Conservation (phyloP, 2,329 filamentous ascomycete species). For the Thermochaetoides dissita region DNA sequence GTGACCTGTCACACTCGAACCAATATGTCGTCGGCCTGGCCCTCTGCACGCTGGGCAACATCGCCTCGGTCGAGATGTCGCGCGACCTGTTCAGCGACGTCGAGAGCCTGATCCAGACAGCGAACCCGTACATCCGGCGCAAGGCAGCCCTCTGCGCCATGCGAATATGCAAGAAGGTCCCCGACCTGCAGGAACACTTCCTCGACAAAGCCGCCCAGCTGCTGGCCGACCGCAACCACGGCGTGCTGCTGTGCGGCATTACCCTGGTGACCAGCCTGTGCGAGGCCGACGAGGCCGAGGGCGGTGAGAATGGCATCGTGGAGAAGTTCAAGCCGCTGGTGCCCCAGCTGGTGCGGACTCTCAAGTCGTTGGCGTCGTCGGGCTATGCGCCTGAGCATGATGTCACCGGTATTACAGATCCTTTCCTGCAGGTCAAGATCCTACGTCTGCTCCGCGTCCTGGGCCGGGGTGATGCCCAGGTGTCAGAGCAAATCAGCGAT, state of each 20-base stretch:
- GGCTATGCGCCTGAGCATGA: conserved; percentile 97
- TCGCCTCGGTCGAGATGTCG: conserved; percentile 96
- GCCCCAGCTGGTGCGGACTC: conserved; percentile 71
- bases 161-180: conserved; percentile 96
- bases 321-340: conserved; percentile 82
- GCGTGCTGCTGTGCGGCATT: conserved; percentile 81
- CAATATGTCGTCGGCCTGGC: conserved; percentile 97
- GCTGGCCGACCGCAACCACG: conserved; percentile 86
- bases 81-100: conserved; percentile 93
- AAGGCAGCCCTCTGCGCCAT: conserved; percentile 98
- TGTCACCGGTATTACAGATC: conserved; percentile 94
- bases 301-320: conserved; percentile 75
- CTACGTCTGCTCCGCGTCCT: conserved; percentile 74
- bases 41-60: conserved; percentile 91
- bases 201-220: conserved; percentile 82
- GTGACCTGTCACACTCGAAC: conserved; percentile 91
- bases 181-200: conserved; percentile 94
- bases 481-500: conserved; percentile 96
- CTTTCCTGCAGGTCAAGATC: conserved; percentile 95
- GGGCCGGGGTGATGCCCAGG: conserved; percentile 69
- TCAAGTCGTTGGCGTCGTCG: conserved; percentile 86
- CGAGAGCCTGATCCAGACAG: conserved; percentile 77
- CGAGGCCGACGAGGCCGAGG: conserved; percentile 85
- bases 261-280: conserved; percentile 86
- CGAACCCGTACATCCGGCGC: conserved; percentile 94